These are phyloP conservation scores for Termitomyces sp. DNA, from an alignment of 768 basidiomycete genomes.

Conservation along the genomic window DNA sequence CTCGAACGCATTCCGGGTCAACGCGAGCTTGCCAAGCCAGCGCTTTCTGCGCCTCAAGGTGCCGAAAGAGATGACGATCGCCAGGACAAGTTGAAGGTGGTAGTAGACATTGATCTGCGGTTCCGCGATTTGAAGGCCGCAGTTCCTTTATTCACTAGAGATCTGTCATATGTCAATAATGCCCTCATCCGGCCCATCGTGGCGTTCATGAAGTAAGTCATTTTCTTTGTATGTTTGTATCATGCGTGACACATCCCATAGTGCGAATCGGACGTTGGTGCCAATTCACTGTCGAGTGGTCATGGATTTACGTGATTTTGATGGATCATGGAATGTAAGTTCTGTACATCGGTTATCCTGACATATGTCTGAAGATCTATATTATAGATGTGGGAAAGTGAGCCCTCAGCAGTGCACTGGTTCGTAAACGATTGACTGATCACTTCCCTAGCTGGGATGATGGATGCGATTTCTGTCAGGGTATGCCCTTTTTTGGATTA, in stretches of 20 bases:
- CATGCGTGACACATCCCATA: slow-evolving; percentile 27
- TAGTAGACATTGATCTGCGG: slow-evolving; percentile 90
- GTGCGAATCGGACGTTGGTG: slow-evolving; percentile 89
- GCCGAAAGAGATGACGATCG: slow-evolving; percentile 28
- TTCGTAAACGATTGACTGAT: not conserved
- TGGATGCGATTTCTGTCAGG: slow-evolving; percentile 87
- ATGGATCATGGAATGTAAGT: slow-evolving; percentile 94
- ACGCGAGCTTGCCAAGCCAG: slow-evolving; percentile 81
- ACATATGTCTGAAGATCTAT: slow-evolving; percentile 10
- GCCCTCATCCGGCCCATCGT: slow-evolving; percentile 95
- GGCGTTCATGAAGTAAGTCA: slow-evolving; percentile 92
- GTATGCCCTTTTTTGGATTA: slow-evolving; percentile 28
- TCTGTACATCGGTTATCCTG: slow-evolving; percentile 3
- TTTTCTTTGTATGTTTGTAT: not conserved
- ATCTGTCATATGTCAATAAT: slow-evolving; percentile 88
- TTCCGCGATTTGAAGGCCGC: slow-evolving; percentile 95
- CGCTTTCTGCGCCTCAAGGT: slow-evolving; percentile 67
- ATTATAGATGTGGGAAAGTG: slow-evolving; percentile 88
- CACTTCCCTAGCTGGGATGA: slow-evolving; percentile 70
- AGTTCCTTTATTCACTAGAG: slow-evolving; percentile 86
- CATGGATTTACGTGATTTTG: slow-evolving; percentile 82
- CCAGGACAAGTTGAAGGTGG: slow-evolving; percentile 45
- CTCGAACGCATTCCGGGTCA: slow-evolving; percentile 77
- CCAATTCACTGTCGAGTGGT: slow-evolving; percentile 91
- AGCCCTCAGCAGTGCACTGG: not conserved